Base-by-base conservation (phyloP, 2,329 filamentous ascomycete species). In the Trichoderma lentiforme region DNA sequence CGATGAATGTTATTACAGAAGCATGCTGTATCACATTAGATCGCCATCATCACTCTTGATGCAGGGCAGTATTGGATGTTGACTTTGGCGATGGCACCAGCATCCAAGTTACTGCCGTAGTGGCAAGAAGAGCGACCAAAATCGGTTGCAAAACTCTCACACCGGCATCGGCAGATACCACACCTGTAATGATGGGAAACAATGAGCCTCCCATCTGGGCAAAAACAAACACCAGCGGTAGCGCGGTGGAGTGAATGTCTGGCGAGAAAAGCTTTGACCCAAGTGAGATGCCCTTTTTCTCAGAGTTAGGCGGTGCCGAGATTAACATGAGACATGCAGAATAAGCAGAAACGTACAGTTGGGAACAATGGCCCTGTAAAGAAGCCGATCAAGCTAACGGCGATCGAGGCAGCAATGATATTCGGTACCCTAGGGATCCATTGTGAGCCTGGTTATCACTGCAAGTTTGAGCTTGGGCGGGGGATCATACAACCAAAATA, bases 341-440 rank as follows among this genome's bases (percentile, higher is more conserved):
- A 1, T 53, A 6, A 30, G 12, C 11, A 24, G 34, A 58, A 14
- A 78, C 83, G 73, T 72, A 86, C 88, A 0, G 86, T 86, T 1
- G 87, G 86, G 73, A 90, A 90, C 26, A 89, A 83, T 0, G 88
- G 88, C 0, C 88, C 88, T 1, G 84, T 85, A 73, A 90, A 88
- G 77, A 90, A 88, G 0, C 88, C 88, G 3, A 90, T 76, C 0
- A 89, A 76, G 70, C 84, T 87, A 71, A 89, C 83, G 0, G 86
- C 84, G 0, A 89, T 84, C 0, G 87, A 86, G 14, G 86, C 86
- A 0, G 83, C 84, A 12, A 87, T 79, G 47, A 84, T 83, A 28
- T 82, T 83, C 0, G 82, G 83, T 0, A 84, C 81, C 2, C 82
- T 83, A 5, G 9, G 3, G 3, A 6, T 34, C 34, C 5, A 36